Percentiles rank a stretch among this genome's conserved stretches.
Evolutionary conservation across 495 filamentous ascomycete genomes (phyloP).

Genomic region (Wilcoxina mikolae): DNA sequence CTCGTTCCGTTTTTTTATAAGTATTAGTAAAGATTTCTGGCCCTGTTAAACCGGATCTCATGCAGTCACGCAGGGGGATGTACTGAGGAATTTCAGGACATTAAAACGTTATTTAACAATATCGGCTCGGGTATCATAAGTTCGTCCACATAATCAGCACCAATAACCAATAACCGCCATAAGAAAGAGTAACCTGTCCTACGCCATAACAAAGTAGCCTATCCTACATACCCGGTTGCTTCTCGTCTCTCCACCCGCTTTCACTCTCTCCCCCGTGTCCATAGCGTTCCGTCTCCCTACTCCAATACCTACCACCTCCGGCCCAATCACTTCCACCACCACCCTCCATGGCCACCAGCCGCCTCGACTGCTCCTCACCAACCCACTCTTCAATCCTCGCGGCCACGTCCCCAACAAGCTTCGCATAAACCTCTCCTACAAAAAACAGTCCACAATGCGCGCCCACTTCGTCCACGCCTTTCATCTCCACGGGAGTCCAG

Average conservation of each 20-base stretch:
- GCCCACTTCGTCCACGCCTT: constrained; percentile 66
- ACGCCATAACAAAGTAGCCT: no score
- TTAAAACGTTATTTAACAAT: no score
- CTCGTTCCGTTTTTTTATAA: no score
- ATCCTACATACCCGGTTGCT: no score
- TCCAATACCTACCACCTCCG: background rate
- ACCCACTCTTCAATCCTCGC: constrained; percentile 60
- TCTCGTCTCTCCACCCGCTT: background rate
- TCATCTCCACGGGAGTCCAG: constrained; percentile 68
- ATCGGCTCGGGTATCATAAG: no score
- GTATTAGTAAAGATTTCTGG: no score
- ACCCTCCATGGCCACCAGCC: background rate
- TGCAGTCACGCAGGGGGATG: no score
- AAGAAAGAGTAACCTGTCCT: no score
- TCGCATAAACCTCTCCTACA: constrained; percentile 52
- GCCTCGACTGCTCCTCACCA: constrained; percentile 31
- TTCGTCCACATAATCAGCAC: no score
- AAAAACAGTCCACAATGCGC: constrained; percentile 79
- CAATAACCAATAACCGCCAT: no score
- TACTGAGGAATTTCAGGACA: no score
- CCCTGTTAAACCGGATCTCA: no score
- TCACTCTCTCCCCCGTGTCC: background rate
- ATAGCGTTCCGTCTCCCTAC: background rate
- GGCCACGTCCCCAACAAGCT: constrained; percentile 59
- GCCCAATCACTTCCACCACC: background rate